Evolutionary conservation across 345 rosid species (phyloP).

Genomic region (Eucalyptus rudis): DNA sequence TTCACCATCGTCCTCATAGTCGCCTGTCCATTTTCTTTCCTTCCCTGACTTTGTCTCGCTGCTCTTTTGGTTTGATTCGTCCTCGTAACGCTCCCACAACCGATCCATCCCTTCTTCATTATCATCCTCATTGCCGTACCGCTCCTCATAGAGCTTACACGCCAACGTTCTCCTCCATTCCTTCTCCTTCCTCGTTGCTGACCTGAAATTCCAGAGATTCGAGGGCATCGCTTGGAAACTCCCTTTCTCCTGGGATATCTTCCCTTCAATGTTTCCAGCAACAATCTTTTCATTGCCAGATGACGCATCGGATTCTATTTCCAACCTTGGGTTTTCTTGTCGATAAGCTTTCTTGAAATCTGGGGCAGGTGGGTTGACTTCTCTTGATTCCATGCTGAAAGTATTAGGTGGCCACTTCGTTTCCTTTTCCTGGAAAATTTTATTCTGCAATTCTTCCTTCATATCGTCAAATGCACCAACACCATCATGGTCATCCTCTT

Average conservation of each 20-base stretch:
- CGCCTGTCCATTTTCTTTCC: conserved; percentile 13
- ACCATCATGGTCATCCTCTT: background rate
- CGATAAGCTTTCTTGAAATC: conserved; percentile 30
- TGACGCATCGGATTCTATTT: conserved; percentile 38
- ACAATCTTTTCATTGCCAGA: background rate
- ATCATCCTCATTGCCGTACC: conserved; percentile 16
- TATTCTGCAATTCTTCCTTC: background rate
- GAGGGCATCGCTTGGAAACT: background rate
- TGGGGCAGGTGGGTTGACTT: conserved; percentile 28
- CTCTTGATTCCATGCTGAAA: conserved; percentile 14
- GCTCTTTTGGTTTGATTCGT: conserved; percentile 15
- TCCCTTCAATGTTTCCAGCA: background rate
- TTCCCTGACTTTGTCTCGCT: conserved; percentile 6
- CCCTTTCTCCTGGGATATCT: background rate
- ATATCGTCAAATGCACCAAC: background rate
- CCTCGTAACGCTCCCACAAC: conserved; percentile 77
- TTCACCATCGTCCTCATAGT: conserved; percentile 37
- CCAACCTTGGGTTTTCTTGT: background rate
- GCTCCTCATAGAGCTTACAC: conserved; percentile 72
- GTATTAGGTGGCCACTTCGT: background rate
- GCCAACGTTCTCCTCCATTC: conserved; percentile 92
- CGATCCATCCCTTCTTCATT: conserved; percentile 70
- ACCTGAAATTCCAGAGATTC: conserved; percentile 40
- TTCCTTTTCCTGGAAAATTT: background rate
- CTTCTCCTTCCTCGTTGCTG: conserved; percentile 63